Evolutionary conservation across 1,284 basidiomycete species (phyloP), one percentile per base, ranked within the genome.

Genomic region (Chondrostereum purpureum): DNA sequence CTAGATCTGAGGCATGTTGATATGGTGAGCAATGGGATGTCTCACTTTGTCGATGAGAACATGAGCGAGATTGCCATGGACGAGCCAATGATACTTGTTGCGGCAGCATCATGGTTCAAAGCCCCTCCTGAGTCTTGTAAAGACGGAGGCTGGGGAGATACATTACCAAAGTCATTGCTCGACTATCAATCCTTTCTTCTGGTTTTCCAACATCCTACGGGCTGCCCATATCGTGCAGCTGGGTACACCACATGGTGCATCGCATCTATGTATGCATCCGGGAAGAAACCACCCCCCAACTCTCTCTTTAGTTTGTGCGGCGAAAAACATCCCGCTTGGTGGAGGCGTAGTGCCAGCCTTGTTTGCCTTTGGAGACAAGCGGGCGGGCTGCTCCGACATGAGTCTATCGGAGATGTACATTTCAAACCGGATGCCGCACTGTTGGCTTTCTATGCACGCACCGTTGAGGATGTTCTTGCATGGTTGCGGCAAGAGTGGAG

Each of bases 51-150:
- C 5, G 49, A 51, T 24, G 12, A 10, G 3, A 3, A 35, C 5
- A 46, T 48, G 46, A 35, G 31, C 1, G 16, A 38, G 2, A 46
- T 51, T n/a, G 31, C 37, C 5, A 36, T 51, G 31, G 43, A 51
- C 12, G 49, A 51, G 16, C 47, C 49, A 5, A 8, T 48, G 10
- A 42, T 45, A 13, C 39, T 50, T 4, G 16, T 39, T 3, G 19
- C 39, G 1, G 36, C 34, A 1, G 46, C 46, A 2, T n/a, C 20
- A n/a, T 48, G 47, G 49, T 41, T 51, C 10, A 35, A 2, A n/a
- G 13, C 36, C 10, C 10, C 12, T 8, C 10, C 8, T n/a, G 18
- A n/a, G 36, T 31, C 27, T n/a, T 31, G 8, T n/a, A 31, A 31
- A 31, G 27, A 31, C 27, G 8, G 8, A n/a, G 27, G n/a, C 8